Base-by-base conservation (phyloP, 2,329 filamentous ascomycete species). In the Talaromyces islandicus region DNA sequence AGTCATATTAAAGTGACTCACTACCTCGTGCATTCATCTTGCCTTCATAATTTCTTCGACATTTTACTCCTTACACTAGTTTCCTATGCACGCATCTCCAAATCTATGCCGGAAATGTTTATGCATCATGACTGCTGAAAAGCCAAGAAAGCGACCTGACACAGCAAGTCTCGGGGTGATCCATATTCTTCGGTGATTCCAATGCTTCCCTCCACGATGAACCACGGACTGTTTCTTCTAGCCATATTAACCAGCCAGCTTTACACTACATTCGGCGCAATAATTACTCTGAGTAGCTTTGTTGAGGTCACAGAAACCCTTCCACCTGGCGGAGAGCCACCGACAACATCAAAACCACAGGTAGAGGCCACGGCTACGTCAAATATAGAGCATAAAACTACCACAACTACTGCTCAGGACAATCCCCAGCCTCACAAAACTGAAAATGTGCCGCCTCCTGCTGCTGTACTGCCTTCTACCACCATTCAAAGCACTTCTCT, bases 271-370 rank as follows among this genome's bases (percentile, higher is more conserved):
- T 24, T 46, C n/a, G 58, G 54, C n/a, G 58, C 51, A 10, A 14
- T 57, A 17, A 35, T 60, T 9, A 30, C 56, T 7, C 21, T 60
- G 6, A 60, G 54, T 14, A 60, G 54, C 11, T 4, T 60, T n/a
- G 19, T 60, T 11, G 46, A 57, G 29, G 54, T 60, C 19, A 60
- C 58, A n/a, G 17, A 57, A 52, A 60, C 58, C 38, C 35, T 60
- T 21, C 48, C 48, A 7, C 58, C 58, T 35, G 55, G 55, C n/a
- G 43, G 21, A n/a, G 12, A 19, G 27, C 24, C 29, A 21, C 43
- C 43, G 2, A 57, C 55, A 17, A 7, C 4, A 12, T 12, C 41
- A n/a, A 38, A 48, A 9, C 12, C 7, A 43, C 35, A 56, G 11
- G 9, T 24, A 43, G 43, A 27, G 19, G 24, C 27, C 10, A n/a